Evolutionary conservation across 306 rosid species (phyloP), one percentile per base, ranked within the genome.

Genomic region (Carpinus viminea): DNA sequence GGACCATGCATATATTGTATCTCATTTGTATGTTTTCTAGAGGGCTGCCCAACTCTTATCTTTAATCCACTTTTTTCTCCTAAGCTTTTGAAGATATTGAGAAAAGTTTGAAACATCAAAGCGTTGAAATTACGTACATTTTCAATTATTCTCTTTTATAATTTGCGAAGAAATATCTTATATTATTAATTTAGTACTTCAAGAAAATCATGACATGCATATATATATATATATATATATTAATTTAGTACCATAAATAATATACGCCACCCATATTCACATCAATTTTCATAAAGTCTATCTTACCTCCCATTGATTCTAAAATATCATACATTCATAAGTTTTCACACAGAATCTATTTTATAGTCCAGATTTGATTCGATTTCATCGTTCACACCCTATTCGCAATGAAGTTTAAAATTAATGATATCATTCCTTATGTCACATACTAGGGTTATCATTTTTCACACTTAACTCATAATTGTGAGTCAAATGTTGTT

Each of bases 221-320:
- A 24, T 31, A 31, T 31, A 2, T 2, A 31, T 31, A 31, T 31
- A 31, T 31, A 31, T 31, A 31, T 31, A 31, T 59, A 24, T 24
- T 0, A 24, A 24, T 24, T 24, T 24, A 24, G 26, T 4, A 11
- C 36, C 2, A 31, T 31, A 31, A 2, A 31, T 31, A 31, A 59
- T 48, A 12, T 11, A 48, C 16, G 52, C 52, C 15, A 21, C n/a
- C 31, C 65, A 57, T 20, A 36, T 11, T 20, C 12, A 18, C 31
- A n/a, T 56, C 24, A 20, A 65, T 57, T 53, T 56, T 46, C 64
- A 57, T 57, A 57, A 46, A 77, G 57, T 13, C 53, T 54, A 16
- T 24, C 26, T 34, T 53, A 6, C 11, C 16, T 4, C 12, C 16
- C 20, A 36, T 10, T 31, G 21, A 15, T 21, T 24, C 7, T 4